A percentile compares a stretch with the other conserved stretches of the same genome.
phyloP scores from a whole-genome alignment of 225 moss, liverwort and hornwort species.

The Polytrichum commune region DNA sequence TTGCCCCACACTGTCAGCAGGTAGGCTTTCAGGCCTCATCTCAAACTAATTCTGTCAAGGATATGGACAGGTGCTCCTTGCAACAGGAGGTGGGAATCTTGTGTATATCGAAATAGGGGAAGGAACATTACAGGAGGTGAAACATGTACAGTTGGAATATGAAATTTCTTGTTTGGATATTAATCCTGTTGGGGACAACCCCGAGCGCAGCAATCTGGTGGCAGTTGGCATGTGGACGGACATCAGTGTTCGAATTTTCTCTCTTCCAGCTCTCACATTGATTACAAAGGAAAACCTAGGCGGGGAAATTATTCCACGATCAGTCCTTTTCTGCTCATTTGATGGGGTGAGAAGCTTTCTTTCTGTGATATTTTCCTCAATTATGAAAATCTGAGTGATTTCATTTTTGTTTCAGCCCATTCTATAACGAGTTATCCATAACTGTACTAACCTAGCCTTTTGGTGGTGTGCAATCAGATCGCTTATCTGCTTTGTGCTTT shows the following conservation, averaged over 20 bases:
- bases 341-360: slow-evolving; percentile 69
- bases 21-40: neutral
- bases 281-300: slow-evolving; percentile 91
- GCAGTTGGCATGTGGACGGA: slow-evolving; percentile 99
- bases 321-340: slow-evolving; percentile 93
- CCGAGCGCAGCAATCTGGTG: slow-evolving; percentile 84
- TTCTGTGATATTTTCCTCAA: neutral
- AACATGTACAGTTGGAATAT: slow-evolving; percentile 87
- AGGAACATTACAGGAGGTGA: slow-evolving; percentile 71
- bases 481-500: slow-evolving; percentile 94
- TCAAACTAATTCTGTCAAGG: slow-evolving; percentile 7
- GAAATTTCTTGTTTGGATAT: slow-evolving; percentile 96
- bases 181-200: slow-evolving; percentile 89
- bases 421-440: too few species aligned
- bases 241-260: slow-evolving; percentile 91
- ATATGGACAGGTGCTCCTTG: slow-evolving; percentile 77
- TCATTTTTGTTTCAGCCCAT: too few species aligned
- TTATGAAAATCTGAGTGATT: neutral
- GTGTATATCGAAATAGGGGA: slow-evolving; percentile 91
- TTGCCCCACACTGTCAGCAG: neutral
- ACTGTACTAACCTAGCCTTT: slow-evolving; percentile 5
- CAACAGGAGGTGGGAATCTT: slow-evolving; percentile 97
- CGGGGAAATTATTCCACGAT: slow-evolving; percentile 97
- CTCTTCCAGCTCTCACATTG: slow-evolving; percentile 75
- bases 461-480: slow-evolving; percentile 40